phyloP scores from a whole-genome alignment of 2,329 filamentous ascomycete species.

The Bipolaris zeicola region DNA sequence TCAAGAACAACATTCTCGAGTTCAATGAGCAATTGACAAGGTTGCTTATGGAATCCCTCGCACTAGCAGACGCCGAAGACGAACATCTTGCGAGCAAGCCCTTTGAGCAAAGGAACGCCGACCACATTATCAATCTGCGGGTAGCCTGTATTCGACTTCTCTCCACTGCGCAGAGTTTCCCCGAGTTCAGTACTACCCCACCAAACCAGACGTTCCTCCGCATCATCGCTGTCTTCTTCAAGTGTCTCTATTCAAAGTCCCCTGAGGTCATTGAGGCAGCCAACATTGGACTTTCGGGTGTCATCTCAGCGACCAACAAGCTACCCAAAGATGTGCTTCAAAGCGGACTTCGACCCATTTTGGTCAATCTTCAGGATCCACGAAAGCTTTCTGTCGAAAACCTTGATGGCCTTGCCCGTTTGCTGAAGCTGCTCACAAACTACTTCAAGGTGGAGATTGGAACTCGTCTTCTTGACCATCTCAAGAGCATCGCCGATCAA shows the following conservation, averaged over 20 bases:
- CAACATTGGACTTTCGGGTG: constrained; percentile 85
- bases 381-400: constrained; percentile 87
- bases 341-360: constrained; percentile 89
- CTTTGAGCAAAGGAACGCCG: constrained; percentile 91
- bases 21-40: constrained; percentile 93
- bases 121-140: constrained; percentile 87
- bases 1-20: constrained; percentile 85
- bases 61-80: constrained; percentile 91
- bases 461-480: constrained; percentile 87
- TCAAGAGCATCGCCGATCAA: constrained; percentile 86
- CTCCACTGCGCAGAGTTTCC: constrained; percentile 90
- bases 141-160: constrained; percentile 93
- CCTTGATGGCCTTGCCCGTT: constrained; percentile 84
- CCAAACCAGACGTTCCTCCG: constrained; percentile 65
- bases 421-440: constrained; percentile 90
- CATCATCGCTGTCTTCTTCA: constrained; percentile 97
- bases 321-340: constrained; percentile 94
- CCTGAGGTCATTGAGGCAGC: constrained; percentile 92
- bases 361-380: constrained; percentile 94
- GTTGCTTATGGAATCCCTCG: constrained; percentile 89
- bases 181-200: constrained; percentile 81
- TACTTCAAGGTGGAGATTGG: constrained; percentile 99
- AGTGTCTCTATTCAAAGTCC: constrained; percentile 91
- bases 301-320: constrained; percentile 86
- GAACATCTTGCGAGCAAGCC: constrained; percentile 86